phyloP scores from a whole-genome alignment of 768 basidiomycete species.

The Rhodotorula kratochvilovae region DNA sequence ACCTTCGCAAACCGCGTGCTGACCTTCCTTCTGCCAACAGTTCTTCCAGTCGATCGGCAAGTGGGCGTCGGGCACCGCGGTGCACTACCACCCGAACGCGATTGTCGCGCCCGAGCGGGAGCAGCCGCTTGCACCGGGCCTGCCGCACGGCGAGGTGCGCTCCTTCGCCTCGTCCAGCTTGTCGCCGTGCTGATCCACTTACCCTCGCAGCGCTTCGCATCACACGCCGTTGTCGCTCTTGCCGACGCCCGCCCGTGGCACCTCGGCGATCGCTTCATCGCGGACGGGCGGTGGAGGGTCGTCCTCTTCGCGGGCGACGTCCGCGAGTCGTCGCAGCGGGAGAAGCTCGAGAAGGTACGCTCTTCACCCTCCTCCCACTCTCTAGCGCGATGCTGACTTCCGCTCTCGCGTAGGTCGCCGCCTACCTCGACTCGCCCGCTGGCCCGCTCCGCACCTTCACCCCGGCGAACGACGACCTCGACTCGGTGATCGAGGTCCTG shows the following conservation, averaged over 20 bases:
- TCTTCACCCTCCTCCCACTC: background rate
- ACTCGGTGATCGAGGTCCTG: constrained; percentile 46
- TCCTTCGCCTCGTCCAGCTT: background rate
- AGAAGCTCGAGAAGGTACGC: constrained; percentile 43
- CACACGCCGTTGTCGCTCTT: constrained; percentile 54
- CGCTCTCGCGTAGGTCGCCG: constrained; percentile 41
- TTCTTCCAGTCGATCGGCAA: constrained; percentile 11
- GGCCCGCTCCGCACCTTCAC: constrained; percentile 47
- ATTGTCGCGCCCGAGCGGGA: constrained; percentile 50
- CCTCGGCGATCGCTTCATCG: constrained; percentile 56
- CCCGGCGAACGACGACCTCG: constrained; percentile 40
- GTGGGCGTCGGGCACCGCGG: constrained; percentile 20
- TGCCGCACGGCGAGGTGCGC: constrained; percentile 52
- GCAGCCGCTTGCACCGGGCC: constrained; percentile 50
- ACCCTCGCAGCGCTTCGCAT: constrained; percentile 52
- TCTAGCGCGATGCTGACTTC: background rate
- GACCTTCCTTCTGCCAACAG: background rate
- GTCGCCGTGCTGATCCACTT: background rate
- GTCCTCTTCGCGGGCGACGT: constrained; percentile 57
- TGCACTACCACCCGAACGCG: constrained; percentile 54
- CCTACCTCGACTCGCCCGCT: constrained; percentile 45
- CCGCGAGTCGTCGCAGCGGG: constrained; percentile 45
- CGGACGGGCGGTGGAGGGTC: constrained; percentile 58
- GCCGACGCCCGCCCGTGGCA: constrained; percentile 56
- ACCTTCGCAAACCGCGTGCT: constrained; percentile 3